phyloP scores from a whole-genome alignment of 2,329 filamentous ascomycete species.

The Salinomyces thailandicus region DNA sequence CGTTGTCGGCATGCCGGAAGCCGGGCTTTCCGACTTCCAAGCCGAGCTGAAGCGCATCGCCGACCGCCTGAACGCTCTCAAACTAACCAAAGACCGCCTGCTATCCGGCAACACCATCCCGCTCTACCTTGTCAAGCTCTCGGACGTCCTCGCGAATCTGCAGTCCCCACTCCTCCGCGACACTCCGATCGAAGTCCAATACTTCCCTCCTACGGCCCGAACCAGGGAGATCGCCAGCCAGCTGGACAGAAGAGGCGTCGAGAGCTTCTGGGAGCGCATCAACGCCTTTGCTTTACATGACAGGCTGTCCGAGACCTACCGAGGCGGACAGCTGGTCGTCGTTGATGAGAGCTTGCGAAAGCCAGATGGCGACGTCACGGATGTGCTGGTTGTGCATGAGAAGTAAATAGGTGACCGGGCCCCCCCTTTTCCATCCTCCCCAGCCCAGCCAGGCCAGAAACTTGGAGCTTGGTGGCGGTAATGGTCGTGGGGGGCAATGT shows the following conservation, averaged over 20 bases:
- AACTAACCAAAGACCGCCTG: constrained; percentile 5
- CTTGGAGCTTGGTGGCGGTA: too few species aligned
- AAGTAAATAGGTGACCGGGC: too few species aligned
- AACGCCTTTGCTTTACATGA: not conserved
- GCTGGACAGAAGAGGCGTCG: not conserved
- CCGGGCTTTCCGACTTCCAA: constrained; percentile 4
- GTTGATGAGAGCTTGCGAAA: not conserved
- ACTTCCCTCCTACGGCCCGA: not conserved
- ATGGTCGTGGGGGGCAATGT: too few species aligned
- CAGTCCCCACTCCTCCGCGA: constrained; percentile 4
- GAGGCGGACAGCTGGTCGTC: not conserved
- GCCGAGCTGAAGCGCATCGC: constrained; percentile 7
- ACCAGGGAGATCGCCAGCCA: not conserved
- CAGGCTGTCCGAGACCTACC: not conserved
- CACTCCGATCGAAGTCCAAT: constrained; percentile 1
- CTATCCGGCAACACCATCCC: constrained; percentile 2
- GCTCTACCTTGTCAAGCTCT: constrained; percentile 9
- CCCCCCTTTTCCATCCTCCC: too few species aligned
- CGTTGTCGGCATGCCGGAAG: constrained; percentile 2
- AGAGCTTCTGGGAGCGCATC: not conserved
- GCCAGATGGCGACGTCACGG: not conserved
- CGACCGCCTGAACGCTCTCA: constrained; percentile 4
- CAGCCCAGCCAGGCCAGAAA: too few species aligned
- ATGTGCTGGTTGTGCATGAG: constrained; percentile 8
- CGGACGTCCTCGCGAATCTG: constrained; percentile 10